These are phyloP conservation scores for Teratosphaeria pseudoeucalypti DNA, from an alignment of 2,329 filamentous ascomycete genomes.

Conservation along the genomic window DNA sequence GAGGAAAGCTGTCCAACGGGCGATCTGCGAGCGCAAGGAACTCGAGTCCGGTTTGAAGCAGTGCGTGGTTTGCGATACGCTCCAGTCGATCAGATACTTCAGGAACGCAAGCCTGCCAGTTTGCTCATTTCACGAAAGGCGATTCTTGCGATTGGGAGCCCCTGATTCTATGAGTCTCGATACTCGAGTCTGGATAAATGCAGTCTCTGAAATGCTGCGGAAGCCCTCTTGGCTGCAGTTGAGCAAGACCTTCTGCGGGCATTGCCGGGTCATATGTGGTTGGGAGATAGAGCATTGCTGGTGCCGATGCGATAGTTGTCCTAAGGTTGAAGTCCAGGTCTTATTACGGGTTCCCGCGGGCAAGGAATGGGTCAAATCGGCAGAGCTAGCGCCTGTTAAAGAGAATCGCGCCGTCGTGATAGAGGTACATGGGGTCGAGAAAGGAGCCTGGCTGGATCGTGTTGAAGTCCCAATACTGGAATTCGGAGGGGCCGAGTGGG, in stretches of 20 bases:
- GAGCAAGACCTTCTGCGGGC: background rate
- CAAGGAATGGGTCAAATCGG: background rate
- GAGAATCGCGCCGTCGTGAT: background rate
- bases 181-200: background rate
- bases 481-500: background rate
- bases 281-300: background rate
- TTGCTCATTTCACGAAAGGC: background rate
- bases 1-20: conserved; percentile 12
- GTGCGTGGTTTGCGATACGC: conserved; percentile 16
- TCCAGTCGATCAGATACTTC: conserved; percentile 1
- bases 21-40: conserved; percentile 14
- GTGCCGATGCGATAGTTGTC: background rate
- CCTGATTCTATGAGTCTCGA: background rate
- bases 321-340: background rate
- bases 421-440: background rate
- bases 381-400: background rate
- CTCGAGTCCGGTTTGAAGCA: conserved; percentile 10
- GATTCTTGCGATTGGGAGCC: background rate
- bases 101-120: background rate
- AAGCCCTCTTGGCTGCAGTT: background rate
- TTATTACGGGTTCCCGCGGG: background rate
- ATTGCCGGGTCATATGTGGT: background rate
- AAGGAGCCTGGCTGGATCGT: background rate
- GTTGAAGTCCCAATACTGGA: background rate
- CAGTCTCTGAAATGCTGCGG: background rate